Evolutionary conservation across 129 eudicot species (phyloP), one percentile per base, ranked within the genome.

Genomic region (Heracleum sosnowskyi): DNA sequence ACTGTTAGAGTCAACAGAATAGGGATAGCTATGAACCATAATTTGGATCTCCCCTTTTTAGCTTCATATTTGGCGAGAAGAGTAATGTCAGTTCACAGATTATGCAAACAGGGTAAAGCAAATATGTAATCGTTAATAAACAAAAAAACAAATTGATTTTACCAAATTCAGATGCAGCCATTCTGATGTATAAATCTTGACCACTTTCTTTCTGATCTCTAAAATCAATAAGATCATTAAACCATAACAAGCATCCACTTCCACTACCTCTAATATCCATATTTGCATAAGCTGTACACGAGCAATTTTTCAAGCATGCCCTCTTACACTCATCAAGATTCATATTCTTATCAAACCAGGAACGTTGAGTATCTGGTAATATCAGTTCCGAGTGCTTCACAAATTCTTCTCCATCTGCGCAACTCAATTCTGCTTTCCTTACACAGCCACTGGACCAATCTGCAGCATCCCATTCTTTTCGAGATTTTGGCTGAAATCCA

Each of bases 211-310:
- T 42, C 13, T 82, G 46, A 31, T 76, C 69, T 40, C 83, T 76
- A 10, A 82, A 74, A 73, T 91, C 97, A 42, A 87, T 46, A 79
- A 91, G 78, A 63, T 86, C 90, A 34, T 69, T 69, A 46, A 77
- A 85, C 94, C 93, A 91, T 11, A 81, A 72, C 83, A 89, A 83
- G 79, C 95, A 91, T 53, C 97, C 93, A 24, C 82, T 79, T n/a
- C 96, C 92, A 0, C 85, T 74, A 6, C 78, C 79, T 12, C 82
- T 78, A 29, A 83, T 51, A 78, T 85, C 83, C 11, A 75, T 55
- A 75, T 81, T 84, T 26, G 92, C 78, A 63, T 86, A 91, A 24
- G 89, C 93, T 8, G 74, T 36, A 74, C 97, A 91, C 2, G 86
- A 79, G 75, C 95, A 87, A 36, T 89, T 83, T 46, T 35, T 83